Percentiles rank a stretch among this genome's conserved stretches.
Evolutionary conservation across 2,329 filamentous ascomycete genomes (phyloP).

Genomic region (Verticillium tricorpus): DNA sequence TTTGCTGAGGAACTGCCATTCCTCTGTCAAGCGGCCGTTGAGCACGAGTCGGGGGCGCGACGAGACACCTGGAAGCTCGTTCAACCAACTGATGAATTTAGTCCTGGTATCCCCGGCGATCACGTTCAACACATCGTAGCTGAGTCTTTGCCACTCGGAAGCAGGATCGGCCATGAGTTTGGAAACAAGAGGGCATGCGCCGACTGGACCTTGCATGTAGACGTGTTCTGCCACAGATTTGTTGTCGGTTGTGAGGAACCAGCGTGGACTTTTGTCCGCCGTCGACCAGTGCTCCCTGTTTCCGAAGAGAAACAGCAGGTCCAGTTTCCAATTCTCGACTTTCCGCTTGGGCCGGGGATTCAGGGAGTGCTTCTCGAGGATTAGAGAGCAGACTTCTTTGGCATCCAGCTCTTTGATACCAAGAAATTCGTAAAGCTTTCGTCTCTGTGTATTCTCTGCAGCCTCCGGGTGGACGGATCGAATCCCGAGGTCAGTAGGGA

Average conservation of each 20-base stretch:
- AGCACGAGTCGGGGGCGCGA: background rate
- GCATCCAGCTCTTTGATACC: background rate
- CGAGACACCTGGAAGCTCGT: background rate
- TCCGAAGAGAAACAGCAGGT: background rate
- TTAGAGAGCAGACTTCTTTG: background rate
- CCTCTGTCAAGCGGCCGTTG: background rate
- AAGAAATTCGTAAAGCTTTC: background rate
- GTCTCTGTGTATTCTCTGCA: background rate
- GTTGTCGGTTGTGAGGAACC: background rate
- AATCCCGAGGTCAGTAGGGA: background rate
- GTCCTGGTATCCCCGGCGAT: constrained; percentile 6
- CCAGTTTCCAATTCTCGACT: background rate
- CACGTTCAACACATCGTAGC: too few relatives aligned
- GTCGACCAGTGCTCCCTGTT: background rate
- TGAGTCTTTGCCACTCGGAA: background rate
- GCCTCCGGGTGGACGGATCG: background rate
- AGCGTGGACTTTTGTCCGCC: background rate
- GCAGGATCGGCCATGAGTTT: background rate
- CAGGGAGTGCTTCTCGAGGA: background rate
- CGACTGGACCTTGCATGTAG: background rate
- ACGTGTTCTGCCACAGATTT: background rate
- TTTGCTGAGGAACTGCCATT: background rate
- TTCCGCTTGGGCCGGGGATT: background rate
- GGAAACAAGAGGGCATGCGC: background rate
- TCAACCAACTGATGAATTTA: background rate